Evolutionary conservation across 306 rosid genomes (phyloP), one percentile per base, ranked within the genome.

Genomic region (Cicer yamashitae): DNA sequence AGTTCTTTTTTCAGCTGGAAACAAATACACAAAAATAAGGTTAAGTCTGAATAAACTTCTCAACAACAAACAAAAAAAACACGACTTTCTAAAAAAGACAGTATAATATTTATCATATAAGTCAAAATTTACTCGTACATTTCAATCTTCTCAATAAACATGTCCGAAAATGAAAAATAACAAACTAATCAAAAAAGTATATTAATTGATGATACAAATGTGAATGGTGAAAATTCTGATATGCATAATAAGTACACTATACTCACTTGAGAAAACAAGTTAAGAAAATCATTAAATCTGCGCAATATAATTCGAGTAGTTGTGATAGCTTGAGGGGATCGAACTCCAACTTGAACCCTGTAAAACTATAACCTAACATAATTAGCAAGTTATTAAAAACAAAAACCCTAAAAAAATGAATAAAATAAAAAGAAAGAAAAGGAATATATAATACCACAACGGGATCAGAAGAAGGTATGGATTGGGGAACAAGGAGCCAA

Each of bases 251-350:
- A 30, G 34, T 30, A 30, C 5, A 30, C 5, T 30, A 30, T 30
- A 82, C 89, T 84, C 74, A 94, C 98, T 53, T 94, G 91, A 37
- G 88, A 82, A 74, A 61, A 89, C 41, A 94, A 86, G 69, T 87
- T 78, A 50, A 90, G 69, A 80, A 94, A 94, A 76, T 91, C 93
- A 3, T 61, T 91, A 84, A 85, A 94, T 90, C 98, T 89, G 79
- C 96, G 89, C 60, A 89, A 78, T 81, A 90, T 85, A 2, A 66
- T 79, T 65, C 96, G 85, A 0, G 84, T 83, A 38, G 88, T 79
- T 72, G 97, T 88, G 78, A 90, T 84, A 67, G 93, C 94, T 82
- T 90, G 84, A 8, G 96, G 98, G 1, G 98, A 91, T 85, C 89
- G 91, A 53, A 94, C 41, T 54, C 90, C 94, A 57, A 94, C 93